Percentiles rank a stretch among this genome's conserved stretches.
Evolutionary conservation across 768 basidiomycete species (phyloP).

Genomic region (Russula abietina): DNA sequence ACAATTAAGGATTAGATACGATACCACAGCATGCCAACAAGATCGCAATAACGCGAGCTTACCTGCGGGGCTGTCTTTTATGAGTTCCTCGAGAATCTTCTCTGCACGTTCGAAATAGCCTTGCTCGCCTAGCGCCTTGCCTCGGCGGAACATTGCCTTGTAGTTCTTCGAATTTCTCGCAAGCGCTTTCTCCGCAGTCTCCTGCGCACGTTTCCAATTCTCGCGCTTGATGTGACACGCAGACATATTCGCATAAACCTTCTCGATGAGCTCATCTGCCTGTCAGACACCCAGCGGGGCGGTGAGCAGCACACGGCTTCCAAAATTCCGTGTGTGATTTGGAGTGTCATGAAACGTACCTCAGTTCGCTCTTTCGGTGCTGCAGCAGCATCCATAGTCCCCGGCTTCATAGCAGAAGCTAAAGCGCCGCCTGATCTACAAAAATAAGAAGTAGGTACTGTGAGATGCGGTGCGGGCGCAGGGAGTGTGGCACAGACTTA

Average conservation of each 20-base stretch:
- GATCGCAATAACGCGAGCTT: slow-evolving; percentile 9
- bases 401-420: background rate
- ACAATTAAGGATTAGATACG: too few species aligned
- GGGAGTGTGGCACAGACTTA: slow-evolving; percentile 40
- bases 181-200: slow-evolving; percentile 80
- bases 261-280: slow-evolving; percentile 73
- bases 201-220: slow-evolving; percentile 73
- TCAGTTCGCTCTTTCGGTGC: slow-evolving; percentile 57
- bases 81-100: slow-evolving; percentile 56
- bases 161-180: slow-evolving; percentile 68
- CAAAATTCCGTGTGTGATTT: background rate
- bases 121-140: slow-evolving; percentile 67
- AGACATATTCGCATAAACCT: slow-evolving; percentile 80
- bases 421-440: slow-evolving; percentile 15
- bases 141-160: slow-evolving; percentile 79
- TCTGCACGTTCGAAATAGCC: slow-evolving; percentile 73
- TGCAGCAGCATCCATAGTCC: slow-evolving; percentile 23
- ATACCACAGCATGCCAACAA: background rate
- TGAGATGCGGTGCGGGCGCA: background rate
- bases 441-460: background rate
- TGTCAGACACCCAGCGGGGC: slow-evolving; percentile 29
- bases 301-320: background rate
- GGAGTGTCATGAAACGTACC: slow-evolving; percentile 34
- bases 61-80: slow-evolving; percentile 60
- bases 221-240: slow-evolving; percentile 75